phyloP scores from a whole-genome alignment of 1,284 basidiomycete species.

The Athelia sp. region DNA sequence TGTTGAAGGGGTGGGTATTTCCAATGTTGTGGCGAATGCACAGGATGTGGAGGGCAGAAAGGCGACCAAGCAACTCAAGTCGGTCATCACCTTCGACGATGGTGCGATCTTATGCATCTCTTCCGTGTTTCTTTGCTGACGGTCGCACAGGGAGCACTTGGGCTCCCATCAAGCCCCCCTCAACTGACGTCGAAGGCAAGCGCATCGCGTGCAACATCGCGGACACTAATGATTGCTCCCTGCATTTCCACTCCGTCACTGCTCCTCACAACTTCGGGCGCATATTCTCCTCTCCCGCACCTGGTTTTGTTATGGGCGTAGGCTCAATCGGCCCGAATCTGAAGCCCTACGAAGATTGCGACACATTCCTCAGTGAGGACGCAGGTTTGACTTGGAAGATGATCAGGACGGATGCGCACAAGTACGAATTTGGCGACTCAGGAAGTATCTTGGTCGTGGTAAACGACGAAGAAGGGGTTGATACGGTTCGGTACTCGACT shows the following conservation, averaged over 20 bases:
- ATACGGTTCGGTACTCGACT: constrained; percentile 76
- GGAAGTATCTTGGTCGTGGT: constrained; percentile 83
- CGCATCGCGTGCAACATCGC: constrained; percentile 57
- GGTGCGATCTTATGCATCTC: constrained; percentile 36
- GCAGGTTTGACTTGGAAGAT: constrained; percentile 87
- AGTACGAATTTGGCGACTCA: constrained; percentile 94
- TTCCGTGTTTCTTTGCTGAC: constrained; percentile 1
- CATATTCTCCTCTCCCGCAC: constrained; percentile 91
- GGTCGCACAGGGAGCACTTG: constrained; percentile 60
- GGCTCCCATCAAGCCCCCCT: constrained; percentile 66
- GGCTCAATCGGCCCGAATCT: constrained; percentile 79
- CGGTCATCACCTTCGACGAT: constrained; percentile 89
- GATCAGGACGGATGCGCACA: constrained; percentile 75
- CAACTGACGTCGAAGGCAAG: constrained; percentile 55
- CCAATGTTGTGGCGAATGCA: constrained; percentile 83
- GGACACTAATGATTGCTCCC: constrained; percentile 62
- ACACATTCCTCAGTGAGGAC: constrained; percentile 91
- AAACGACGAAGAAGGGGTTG: constrained; percentile 82
- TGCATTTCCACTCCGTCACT: constrained; percentile 92
- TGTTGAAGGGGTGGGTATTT: constrained; percentile 90
- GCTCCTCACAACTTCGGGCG: constrained; percentile 89
- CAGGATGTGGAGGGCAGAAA: constrained; percentile 72
- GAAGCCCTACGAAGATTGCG: constrained; percentile 80
- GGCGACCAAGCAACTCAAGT: constrained; percentile 64
- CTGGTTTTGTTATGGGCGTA: constrained; percentile 93